Evolutionary conservation across 305 asterid species (phyloP).

Genomic region (Solanum hybrid): DNA sequence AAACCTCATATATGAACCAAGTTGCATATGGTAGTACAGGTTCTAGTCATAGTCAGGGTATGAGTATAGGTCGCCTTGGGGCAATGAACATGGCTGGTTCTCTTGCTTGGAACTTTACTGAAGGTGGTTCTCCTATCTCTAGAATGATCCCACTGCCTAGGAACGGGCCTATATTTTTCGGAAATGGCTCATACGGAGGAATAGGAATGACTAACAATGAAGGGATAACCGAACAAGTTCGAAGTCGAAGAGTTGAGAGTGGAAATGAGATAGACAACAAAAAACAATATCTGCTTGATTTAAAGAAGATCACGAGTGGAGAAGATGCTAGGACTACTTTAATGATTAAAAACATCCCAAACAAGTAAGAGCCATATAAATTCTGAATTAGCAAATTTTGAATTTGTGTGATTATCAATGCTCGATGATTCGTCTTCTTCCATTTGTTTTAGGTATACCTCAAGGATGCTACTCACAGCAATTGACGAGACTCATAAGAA

Average conservation of each 20-base stretch:
- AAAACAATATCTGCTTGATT: conserved; percentile 77
- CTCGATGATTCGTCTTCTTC: neutral
- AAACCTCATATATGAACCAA: conserved; percentile 49
- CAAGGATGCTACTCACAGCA: conserved; percentile 86
- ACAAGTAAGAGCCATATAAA: conserved; percentile 49
- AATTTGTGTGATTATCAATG: neutral
- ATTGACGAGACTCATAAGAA: conserved; percentile 89
- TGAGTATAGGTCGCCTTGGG: conserved; percentile 39
- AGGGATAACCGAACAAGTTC: conserved; percentile 51
- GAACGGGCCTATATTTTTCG: conserved; percentile 49
- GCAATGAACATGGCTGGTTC: conserved; percentile 44
- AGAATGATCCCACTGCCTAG: conserved; percentile 56
- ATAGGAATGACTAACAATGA: conserved; percentile 37
- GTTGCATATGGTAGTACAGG: conserved; percentile 39
- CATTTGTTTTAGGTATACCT: conserved; percentile 63
- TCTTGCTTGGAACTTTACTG: conserved; percentile 46
- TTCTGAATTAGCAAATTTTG: conserved; percentile 1
- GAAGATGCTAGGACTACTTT: conserved; percentile 85
- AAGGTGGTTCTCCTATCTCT: conserved; percentile 53
- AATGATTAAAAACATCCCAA: conserved; percentile 92
- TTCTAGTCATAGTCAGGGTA: conserved; percentile 33
- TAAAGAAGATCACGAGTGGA: conserved; percentile 63
- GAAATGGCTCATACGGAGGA: conserved; percentile 66
- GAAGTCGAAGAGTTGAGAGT: conserved; percentile 55
- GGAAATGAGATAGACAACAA: conserved; percentile 67